Evolutionary conservation across 176 grass and related monocot species (phyloP), one percentile per base, ranked within the genome.

Genomic region (Carex littledalei): DNA sequence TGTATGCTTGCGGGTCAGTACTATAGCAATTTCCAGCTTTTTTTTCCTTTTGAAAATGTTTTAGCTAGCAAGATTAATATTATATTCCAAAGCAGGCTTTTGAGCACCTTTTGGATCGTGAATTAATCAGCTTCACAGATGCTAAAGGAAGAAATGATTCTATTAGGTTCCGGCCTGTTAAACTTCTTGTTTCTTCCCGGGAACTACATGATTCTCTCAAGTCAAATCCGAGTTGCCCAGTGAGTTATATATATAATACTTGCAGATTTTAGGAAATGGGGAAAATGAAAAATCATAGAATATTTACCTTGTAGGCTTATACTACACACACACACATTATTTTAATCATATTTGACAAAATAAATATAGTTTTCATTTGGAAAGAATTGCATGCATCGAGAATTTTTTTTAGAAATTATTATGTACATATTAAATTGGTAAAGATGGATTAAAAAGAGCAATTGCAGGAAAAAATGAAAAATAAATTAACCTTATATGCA

Each of bases 21-120:
- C 29, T 24, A 18, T 60, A 64, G 12, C 65, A 81, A 76, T 53
- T 49, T 58, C 13, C 24, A 79, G 11, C 67, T 67, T 5, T 13
- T 3, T 52, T 18, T 34, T 31, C 8, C 14, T 6, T 60, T 58
- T 69, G n/a, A 11, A 14, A 57, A 63, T 21, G 18, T 47, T 14
- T 29, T 3, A 67, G 50, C 43, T 35, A 6, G n/a, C 34, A 8
- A 65, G 62, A 35, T 29, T 41, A 58, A 72, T 56, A 32, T 21
- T 18, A 10, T 81, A 86, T 43, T 68, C 80, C 63, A 69, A 34
- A 74, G 47, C 86, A 98, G 95, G 95, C 93, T 60, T 98, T 98
- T 85, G 93, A 94, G 80, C 95, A 92, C 87, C 93, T 98, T 85
- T 88, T 94, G 83, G 91, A 95, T 56, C 83, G 89, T 3, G 95